Percentiles rank a stretch among this genome's conserved stretches.
Evolutionary conservation across 345 rosid species (phyloP).

Genomic region (Pistacia atlantica): DNA sequence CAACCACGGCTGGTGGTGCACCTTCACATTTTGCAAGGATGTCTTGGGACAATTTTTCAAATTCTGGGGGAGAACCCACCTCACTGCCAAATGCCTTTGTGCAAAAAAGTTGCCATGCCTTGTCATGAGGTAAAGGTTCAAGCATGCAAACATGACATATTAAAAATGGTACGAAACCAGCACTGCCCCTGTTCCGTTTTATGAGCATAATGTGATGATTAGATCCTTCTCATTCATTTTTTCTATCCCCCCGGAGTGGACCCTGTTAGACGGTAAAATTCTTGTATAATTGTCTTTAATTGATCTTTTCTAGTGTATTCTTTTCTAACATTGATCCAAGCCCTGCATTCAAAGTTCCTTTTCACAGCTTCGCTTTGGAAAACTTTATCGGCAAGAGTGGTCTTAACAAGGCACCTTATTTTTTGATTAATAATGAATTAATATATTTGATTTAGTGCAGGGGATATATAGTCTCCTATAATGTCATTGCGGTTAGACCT

Average conservation of each 20-base stretch:
- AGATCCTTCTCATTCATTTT: constrained; percentile 7
- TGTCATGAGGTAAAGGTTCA: too few species aligned
- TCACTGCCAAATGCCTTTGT: too few species aligned
- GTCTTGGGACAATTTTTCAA: not conserved
- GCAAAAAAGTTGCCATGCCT: too few species aligned
- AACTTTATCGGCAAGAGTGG: too few species aligned
- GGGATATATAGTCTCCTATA: too few species aligned
- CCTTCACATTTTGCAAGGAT: constrained; percentile 24
- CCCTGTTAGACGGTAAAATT: not conserved
- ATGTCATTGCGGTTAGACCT: too few species aligned
- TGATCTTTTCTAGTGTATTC: not conserved
- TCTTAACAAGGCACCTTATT: too few species aligned
- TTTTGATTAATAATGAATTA: too few species aligned
- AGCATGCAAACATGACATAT: too few species aligned
- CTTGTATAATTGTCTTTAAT: not conserved
- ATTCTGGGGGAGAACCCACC: constrained; percentile 9
- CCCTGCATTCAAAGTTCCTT: too few species aligned
- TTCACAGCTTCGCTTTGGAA: too few species aligned
- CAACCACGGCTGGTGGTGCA: constrained; percentile 23
- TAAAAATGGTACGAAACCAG: not conserved
- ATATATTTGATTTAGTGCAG: too few species aligned
- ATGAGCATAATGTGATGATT: constrained; percentile 8
- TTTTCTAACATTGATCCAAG: not conserved
- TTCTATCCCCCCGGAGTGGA: not conserved
- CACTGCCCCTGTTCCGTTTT: constrained; percentile 4